Conservation (phyloP, 495 filamentous ascomycete species). For the Trichoderma orchidacearum region DNA sequence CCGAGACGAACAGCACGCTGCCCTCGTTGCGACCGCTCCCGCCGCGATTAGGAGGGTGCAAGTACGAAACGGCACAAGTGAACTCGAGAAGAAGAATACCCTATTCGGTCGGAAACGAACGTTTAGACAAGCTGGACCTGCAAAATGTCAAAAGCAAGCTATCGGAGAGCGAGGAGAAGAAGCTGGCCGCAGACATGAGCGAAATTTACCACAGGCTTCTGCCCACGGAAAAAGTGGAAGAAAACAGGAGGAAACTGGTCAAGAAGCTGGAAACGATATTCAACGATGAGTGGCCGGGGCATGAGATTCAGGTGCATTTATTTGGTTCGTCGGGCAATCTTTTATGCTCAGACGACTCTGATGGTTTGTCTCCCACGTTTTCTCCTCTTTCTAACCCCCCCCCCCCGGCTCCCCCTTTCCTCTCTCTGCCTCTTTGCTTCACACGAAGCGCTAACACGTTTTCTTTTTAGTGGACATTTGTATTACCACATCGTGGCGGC, state of each 20-base stretch:
- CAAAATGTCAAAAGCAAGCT: conserved; percentile 51
- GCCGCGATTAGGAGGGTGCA: conserved; percentile 46
- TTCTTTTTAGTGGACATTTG: conserved; percentile 75
- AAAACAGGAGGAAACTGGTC: conserved; percentile 59
- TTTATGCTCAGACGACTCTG: conserved; percentile 89
- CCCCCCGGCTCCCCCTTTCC: no score
- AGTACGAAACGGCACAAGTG: conserved; percentile 56
- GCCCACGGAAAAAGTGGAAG: conserved; percentile 67
- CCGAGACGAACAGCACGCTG: conserved; percentile 64
- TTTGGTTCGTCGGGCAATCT: conserved; percentile 97
- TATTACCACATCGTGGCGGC: conserved; percentile 77
- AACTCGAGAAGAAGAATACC: conserved; percentile 57
- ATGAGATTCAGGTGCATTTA: conserved; percentile 77
- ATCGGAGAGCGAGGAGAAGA: conserved; percentile 61
- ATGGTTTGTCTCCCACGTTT: no score
- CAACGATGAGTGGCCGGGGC: conserved; percentile 81
- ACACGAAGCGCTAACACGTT: neutral
- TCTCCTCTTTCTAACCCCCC: no score
- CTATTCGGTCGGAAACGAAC: conserved; percentile 74
- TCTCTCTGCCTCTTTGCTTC: neutral
- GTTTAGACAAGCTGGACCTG: conserved; percentile 52
- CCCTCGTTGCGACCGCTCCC: conserved; percentile 47
- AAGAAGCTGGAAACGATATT: conserved; percentile 75
- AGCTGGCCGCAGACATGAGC: conserved; percentile 66
- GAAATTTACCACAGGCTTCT: conserved; percentile 74